Percentiles rank a stretch among this genome's conserved stretches.
Evolutionary conservation across 192 early-diverging fungal genomes (phyloP).

Genomic region (Spizellomyces punctatus): DNA sequence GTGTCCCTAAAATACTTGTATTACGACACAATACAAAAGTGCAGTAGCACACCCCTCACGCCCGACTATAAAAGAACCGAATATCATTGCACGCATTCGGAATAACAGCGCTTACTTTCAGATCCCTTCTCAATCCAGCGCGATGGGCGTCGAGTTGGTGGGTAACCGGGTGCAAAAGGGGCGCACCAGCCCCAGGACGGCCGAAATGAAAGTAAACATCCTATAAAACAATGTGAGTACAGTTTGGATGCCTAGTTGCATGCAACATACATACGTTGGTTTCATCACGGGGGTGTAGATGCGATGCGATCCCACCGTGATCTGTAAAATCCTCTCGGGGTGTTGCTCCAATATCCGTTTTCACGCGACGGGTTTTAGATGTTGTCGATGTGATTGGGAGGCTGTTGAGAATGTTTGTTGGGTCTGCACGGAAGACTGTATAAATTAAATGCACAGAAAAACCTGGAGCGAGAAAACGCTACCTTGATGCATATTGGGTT

Average conservation of each 20-base stretch:
- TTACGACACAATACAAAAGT: too few relatives aligned
- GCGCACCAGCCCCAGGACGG: constrained; percentile 5
- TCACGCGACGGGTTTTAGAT: too few relatives aligned
- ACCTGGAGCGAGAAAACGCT: too few relatives aligned
- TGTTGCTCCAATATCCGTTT: not conserved
- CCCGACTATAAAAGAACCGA: not conserved
- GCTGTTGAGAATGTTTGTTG: too few relatives aligned
- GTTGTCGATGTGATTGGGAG: too few relatives aligned
- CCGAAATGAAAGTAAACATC: constrained; percentile 14
- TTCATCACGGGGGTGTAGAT: not conserved
- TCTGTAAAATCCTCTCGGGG: not conserved
- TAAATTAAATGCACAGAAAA: too few relatives aligned
- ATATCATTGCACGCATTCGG: not conserved
- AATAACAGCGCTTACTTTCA: not conserved
- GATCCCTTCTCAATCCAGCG: not conserved
- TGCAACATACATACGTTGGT: too few relatives aligned
- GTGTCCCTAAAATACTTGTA: too few relatives aligned
- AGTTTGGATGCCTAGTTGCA: too few relatives aligned
- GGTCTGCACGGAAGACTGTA: too few relatives aligned
- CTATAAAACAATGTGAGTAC: not conserved
- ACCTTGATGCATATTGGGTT: too few relatives aligned
- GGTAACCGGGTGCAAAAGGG: not conserved
- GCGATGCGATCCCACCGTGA: not conserved
- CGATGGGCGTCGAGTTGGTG: not conserved
- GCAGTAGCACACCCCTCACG: not conserved